phyloP scores from a whole-genome alignment of 1,284 basidiomycete species.

The Flammula alnicola region DNA sequence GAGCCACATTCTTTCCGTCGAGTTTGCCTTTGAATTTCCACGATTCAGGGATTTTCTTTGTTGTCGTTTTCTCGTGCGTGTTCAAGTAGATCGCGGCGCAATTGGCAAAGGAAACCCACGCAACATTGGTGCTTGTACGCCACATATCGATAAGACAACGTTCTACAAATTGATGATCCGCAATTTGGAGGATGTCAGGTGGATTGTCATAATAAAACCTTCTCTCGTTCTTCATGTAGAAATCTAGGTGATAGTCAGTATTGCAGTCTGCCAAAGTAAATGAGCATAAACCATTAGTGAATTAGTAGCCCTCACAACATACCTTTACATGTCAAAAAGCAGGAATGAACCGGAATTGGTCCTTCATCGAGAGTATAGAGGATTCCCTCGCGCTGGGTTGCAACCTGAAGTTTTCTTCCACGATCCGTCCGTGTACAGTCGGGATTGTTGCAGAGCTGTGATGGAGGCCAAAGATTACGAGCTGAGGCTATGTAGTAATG shows the following conservation, averaged over 20 bases:
- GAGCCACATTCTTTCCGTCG: constrained; percentile 21
- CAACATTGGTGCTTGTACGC: too few relatives aligned
- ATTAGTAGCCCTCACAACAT: constrained; percentile 4
- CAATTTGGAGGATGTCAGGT: too few relatives aligned
- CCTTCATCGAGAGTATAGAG: constrained; percentile 13
- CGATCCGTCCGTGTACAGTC: neutral
- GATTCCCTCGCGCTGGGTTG: neutral
- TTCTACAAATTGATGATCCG: too few relatives aligned
- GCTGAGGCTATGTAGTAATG: neutral
- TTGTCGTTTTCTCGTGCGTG: constrained; percentile 8
- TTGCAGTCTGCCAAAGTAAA: too few relatives aligned
- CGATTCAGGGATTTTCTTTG: neutral
- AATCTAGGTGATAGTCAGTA: too few relatives aligned
- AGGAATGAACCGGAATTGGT: constrained; percentile 6
- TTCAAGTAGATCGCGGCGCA: constrained; percentile 16
- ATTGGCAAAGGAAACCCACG: too few relatives aligned
- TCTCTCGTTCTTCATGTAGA: too few relatives aligned
- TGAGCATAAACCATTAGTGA: constrained; percentile 17
- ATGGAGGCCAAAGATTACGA: constrained; percentile 8
- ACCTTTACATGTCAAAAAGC: constrained; percentile 10
- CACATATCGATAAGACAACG: too few relatives aligned
- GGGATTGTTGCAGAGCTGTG: constrained; percentile 3
- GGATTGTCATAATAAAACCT: too few relatives aligned
- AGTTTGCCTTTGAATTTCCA: constrained; percentile 18
- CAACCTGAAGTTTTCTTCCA: constrained; percentile 11